Conservation (phyloP, 2,329 filamentous ascomycete species). For the Shiraia bambusicola region DNA sequence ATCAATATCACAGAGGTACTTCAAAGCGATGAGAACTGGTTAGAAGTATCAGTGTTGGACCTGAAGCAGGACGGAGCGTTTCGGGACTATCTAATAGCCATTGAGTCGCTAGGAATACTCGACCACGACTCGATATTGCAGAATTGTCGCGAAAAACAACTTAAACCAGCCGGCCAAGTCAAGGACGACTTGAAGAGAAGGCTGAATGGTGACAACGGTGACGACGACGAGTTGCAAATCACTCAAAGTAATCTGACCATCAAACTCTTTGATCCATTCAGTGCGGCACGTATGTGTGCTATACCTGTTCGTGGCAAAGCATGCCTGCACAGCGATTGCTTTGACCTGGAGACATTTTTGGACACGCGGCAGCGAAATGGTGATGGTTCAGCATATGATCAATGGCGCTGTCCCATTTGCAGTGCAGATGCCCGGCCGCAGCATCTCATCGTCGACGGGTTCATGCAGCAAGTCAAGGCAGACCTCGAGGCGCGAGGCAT, state of each 20-base stretch:
- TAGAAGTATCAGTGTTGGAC: conserved; percentile 52
- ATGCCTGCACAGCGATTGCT: conserved; percentile 83
- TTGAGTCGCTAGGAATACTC: conserved; percentile 68
- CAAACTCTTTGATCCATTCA: conserved; percentile 51
- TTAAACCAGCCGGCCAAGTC: conserved; percentile 52
- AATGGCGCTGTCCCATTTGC: conserved; percentile 89
- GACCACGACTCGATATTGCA: conserved; percentile 43
- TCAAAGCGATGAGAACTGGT: conserved; percentile 59
- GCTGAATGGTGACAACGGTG: conserved; percentile 44
- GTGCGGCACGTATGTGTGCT: conserved; percentile 57
- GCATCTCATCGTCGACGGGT: conserved; percentile 71
- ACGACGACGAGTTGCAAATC: conserved; percentile 57
- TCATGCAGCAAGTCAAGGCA: conserved; percentile 64
- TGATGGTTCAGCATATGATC: conserved; percentile 56
- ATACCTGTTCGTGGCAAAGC: conserved; percentile 68
- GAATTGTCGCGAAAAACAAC: conserved; percentile 22
- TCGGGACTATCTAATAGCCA: conserved; percentile 61
- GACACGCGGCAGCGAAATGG: conserved; percentile 36
- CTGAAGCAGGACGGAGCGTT: conserved; percentile 35
- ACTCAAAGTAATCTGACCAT: conserved; percentile 46
- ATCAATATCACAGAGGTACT: conserved; percentile 69
- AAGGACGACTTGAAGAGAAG: conserved; percentile 58
- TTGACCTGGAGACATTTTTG: conserved; percentile 84
- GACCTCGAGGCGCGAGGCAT: conserved; percentile 54
- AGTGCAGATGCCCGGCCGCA: conserved; percentile 72